Conservation (phyloP, 371 early-diverging fungal genomes). For the Saksenaea vasiformis region DNA sequence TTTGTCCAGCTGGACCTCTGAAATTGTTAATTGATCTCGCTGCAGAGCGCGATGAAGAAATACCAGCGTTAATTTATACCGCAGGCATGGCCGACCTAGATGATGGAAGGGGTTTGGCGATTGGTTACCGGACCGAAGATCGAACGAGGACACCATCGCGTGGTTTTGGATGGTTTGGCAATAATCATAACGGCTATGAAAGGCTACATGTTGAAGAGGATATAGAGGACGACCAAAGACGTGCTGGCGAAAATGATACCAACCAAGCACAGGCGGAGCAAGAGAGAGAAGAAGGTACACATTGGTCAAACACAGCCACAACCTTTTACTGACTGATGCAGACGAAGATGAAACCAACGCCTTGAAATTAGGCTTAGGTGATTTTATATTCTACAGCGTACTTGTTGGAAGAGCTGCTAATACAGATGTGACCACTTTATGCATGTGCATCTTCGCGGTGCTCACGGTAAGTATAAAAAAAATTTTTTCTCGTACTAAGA, state of each 20-base stretch:
- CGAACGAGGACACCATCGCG: background rate
- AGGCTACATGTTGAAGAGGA: background rate
- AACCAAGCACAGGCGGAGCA: background rate
- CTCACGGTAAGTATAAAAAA: constrained; percentile 14
- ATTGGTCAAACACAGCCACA: background rate
- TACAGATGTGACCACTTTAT: constrained; percentile 20
- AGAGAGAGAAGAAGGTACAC: background rate
- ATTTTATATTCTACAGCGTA: constrained; percentile 28
- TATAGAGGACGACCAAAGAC: background rate
- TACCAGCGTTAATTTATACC: constrained; percentile 24
- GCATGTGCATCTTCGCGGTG: constrained; percentile 20
- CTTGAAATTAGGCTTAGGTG: constrained; percentile 25
- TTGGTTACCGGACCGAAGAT: constrained; percentile 17
- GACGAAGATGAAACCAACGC: constrained; percentile 18
- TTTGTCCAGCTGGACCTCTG: constrained; percentile 22
- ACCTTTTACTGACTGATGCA: background rate
- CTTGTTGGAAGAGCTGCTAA: constrained; percentile 17
- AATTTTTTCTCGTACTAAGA: background rate
- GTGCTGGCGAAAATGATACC: background rate
- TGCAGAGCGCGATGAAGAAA: constrained; percentile 22
- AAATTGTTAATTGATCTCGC: constrained; percentile 19
- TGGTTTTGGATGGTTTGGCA: background rate
- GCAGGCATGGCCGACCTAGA: constrained; percentile 27
- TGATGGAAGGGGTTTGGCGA: background rate
- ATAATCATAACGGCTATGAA: constrained; percentile 6